Base-by-base conservation (phyloP, 768 basidiomycete genomes). In the Mycena rosella region DNA sequence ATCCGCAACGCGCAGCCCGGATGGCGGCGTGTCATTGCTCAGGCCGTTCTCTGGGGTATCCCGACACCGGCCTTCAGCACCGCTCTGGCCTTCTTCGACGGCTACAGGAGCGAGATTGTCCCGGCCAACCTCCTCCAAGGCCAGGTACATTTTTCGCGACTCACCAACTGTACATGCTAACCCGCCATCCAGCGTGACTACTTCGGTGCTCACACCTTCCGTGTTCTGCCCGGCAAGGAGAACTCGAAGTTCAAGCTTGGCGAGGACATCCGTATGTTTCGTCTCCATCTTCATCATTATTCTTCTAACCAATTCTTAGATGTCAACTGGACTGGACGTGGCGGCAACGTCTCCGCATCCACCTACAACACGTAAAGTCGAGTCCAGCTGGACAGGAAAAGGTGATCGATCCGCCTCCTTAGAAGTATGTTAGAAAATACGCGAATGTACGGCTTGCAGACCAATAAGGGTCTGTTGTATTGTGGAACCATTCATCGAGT, bases 171-270 rank as follows among this genome's bases (percentile, higher is more conserved):
- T 18, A 34, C 45, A 24, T 22, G 40, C 69, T n/a, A 53, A 64
- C 52, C 45, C 10, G 65, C 49, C 15, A 1, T 30, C 9, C 63
- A 93, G 91, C 95, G 97, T 79, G 97, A 99, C 78, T 99, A 96
- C 89, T 99, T 99, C 79, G 97, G 98, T 81, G 95, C 96, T 48
- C 97, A 98, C 86, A 98, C 97, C 61, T 99, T 98, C 95, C 88
- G 90, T 60, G 96, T 98, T 65, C 84, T 95, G 40, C 91, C 96
- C 61, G 96, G 96, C 60, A 93, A 93, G 83, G 96, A 96, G 82
- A 97, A 94, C 80, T 86, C 85, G 55, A 90, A 83, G 76, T 90
- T 97, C 82, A 88, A 89, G 82, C 75, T 87, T 65, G 92, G 89
- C 77, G 83, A 94, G 81, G 94, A 97, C 78, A 96, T 98, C 79